phyloP scores from a whole-genome alignment of 225 moss, liverwort and hornwort genomes.

The Marchantia polymorpha region DNA sequence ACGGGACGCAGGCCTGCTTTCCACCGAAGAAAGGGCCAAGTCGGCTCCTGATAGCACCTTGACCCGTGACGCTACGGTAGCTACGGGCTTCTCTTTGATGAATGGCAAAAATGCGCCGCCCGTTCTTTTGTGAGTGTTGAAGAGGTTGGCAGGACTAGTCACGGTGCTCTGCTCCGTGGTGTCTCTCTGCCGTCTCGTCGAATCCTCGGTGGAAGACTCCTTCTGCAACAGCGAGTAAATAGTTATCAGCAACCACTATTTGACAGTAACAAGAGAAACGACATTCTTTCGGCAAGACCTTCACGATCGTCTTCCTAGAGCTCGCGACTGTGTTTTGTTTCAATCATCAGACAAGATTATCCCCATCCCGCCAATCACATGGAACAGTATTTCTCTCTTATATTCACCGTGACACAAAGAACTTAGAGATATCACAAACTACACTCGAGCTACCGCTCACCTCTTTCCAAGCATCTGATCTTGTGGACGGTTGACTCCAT shows the following conservation, averaged over 20 bases:
- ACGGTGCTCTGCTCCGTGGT: constrained; percentile 53
- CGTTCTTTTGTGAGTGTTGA: constrained; percentile 72
- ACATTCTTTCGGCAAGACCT: not conserved
- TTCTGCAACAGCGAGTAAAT: constrained; percentile 34
- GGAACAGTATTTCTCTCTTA: no score
- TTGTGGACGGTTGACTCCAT: constrained; percentile 70
- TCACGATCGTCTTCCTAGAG: not conserved
- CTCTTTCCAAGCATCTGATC: constrained; percentile 43
- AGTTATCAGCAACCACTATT: not conserved
- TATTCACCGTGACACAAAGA: not conserved
- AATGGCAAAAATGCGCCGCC: constrained; percentile 93
- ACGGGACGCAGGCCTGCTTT: constrained; percentile 30
- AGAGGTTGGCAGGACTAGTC: constrained; percentile 60
- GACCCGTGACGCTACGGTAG: constrained; percentile 48
- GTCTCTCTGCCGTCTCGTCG: constrained; percentile 42
- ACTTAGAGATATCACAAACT: not conserved
- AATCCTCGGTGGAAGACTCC: constrained; percentile 54
- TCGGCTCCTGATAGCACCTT: constrained; percentile 32
- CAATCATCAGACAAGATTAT: no score
- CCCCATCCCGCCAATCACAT: not conserved
- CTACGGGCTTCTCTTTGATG: constrained; percentile 56
- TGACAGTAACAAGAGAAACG: no score
- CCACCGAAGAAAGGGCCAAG: constrained; percentile 44
- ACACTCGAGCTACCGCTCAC: constrained; percentile 17
- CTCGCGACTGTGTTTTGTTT: not conserved